Evolutionary conservation across 2,329 filamentous ascomycete species (phyloP).

Genomic region (Alternaria arborescens): DNA sequence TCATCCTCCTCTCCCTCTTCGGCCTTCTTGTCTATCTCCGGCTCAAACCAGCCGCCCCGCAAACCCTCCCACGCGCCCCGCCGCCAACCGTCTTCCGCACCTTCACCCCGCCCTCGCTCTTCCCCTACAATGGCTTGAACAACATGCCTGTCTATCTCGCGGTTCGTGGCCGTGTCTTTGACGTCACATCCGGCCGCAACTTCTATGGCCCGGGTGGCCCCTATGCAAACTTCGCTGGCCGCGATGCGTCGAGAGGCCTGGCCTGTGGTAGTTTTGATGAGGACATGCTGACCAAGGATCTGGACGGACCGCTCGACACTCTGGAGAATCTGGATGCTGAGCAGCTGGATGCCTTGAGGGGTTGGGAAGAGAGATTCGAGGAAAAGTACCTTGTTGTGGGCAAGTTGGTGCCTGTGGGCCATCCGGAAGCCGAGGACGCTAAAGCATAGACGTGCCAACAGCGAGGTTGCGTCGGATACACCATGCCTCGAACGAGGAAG

Average conservation of each 20-base stretch:
- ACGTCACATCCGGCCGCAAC: constrained; percentile 84
- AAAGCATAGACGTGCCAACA: constrained; percentile 22
- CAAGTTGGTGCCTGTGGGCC: constrained; percentile 74
- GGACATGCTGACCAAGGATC: constrained; percentile 91
- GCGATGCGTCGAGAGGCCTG: constrained; percentile 87
- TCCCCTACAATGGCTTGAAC: constrained; percentile 82
- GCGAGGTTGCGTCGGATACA: background rate
- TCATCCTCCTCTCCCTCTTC: constrained; percentile 67
- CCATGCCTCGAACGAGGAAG: background rate
- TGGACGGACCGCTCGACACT: constrained; percentile 82
- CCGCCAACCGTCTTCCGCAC: constrained; percentile 85
- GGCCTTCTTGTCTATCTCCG: constrained; percentile 66
- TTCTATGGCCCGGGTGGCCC: constrained; percentile 97
- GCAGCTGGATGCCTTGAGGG: constrained; percentile 81
- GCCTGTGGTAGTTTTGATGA: constrained; percentile 93
- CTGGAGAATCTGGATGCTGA: constrained; percentile 75
- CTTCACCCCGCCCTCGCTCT: constrained; percentile 83
- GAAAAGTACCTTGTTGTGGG: constrained; percentile 98
- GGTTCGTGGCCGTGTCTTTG: constrained; percentile 91
- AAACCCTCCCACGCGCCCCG: constrained; percentile 63
- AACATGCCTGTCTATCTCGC: constrained; percentile 83
- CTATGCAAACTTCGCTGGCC: constrained; percentile 94
- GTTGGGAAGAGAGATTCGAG: constrained; percentile 92
- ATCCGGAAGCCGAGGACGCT: constrained; percentile 60
- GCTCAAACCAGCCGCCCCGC: constrained; percentile 62